A percentile compares a stretch with the other conserved stretches of the same genome.
Conservation (phyloP, 225 moss, liverwort and hornwort genomes). For the Sphagnum contortum region DNA sequence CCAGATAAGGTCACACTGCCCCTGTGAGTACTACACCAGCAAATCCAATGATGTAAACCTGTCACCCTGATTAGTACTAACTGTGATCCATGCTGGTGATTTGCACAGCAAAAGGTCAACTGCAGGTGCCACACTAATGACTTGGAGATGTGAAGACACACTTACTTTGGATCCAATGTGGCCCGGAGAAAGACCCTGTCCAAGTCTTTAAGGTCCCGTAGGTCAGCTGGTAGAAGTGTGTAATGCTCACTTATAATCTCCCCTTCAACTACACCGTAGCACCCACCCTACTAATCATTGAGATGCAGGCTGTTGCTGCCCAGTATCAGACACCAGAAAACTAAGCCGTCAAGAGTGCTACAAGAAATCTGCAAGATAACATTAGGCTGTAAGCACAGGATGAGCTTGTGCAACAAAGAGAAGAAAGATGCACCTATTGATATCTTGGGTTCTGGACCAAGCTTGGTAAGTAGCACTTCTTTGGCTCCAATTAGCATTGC, state of each 20-base stretch:
- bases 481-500: conserved; percentile 52
- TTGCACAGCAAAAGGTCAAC: too few relatives aligned
- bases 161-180: conserved; percentile 74
- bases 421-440: conserved; percentile 35
- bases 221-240: conserved; percentile 72
- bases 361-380: too few relatives aligned
- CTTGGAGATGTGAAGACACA: background rate
- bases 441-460: conserved; percentile 44
- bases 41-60: too few relatives aligned
- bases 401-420: background rate
- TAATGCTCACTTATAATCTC: conserved; percentile 68
- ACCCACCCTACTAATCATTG: conserved; percentile 28
- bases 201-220: conserved; percentile 51
- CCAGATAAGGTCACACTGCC: background rate
- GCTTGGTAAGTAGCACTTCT: conserved; percentile 53
- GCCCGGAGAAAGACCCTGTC: conserved; percentile 53
- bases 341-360: too few relatives aligned
- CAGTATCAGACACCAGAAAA: too few relatives aligned
- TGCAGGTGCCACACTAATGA: too few relatives aligned
- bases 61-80: too few relatives aligned
- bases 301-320: conserved; percentile 19
- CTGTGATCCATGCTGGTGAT: too few relatives aligned
- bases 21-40: too few relatives aligned
- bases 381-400: too few relatives aligned
- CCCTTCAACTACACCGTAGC: conserved; percentile 64